Percentiles rank a stretch among this genome's conserved stretches.
phyloP scores from a whole-genome alignment of 2,329 filamentous ascomycete genomes.

The Alternaria arbusti region DNA sequence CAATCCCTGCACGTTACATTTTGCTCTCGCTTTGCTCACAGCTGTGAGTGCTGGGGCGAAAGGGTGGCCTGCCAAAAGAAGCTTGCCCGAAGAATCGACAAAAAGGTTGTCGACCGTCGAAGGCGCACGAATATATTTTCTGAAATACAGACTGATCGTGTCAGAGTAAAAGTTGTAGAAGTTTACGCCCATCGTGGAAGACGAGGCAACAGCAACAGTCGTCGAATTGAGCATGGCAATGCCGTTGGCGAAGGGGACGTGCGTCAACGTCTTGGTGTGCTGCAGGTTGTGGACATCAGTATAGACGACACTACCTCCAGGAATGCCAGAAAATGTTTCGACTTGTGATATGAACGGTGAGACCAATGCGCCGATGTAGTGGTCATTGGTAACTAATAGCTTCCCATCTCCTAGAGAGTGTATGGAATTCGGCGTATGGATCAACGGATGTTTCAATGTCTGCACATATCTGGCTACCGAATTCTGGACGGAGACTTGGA shows the following conservation, averaged over 20 bases:
- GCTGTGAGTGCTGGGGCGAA: conserved; percentile 41
- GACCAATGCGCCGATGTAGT: conserved; percentile 41
- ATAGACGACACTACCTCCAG: conserved; percentile 48
- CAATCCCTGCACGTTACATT: conserved; percentile 21
- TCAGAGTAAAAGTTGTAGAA: conserved; percentile 38
- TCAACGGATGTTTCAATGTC: conserved; percentile 40
- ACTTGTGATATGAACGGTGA: conserved; percentile 39
- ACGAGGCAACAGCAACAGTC: conserved; percentile 49
- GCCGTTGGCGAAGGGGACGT: conserved; percentile 53
- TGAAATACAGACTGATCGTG: conserved; percentile 15
- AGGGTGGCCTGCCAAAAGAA: conserved; percentile 53
- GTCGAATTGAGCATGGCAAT: conserved; percentile 46
- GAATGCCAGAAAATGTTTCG: conserved; percentile 49
- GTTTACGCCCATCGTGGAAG: conserved; percentile 40
- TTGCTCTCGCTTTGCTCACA: conserved; percentile 26
- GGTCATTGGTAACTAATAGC: conserved; percentile 53
- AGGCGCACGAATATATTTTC: conserved; percentile 29
- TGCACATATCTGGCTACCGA: conserved; percentile 34
- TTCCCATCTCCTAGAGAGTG: conserved; percentile 39
- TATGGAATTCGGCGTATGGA: conserved; percentile 51
- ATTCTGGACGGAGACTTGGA: conserved; percentile 35
- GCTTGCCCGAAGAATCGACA: conserved; percentile 44
- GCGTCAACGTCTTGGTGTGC: conserved; percentile 31
- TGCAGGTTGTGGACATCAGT: conserved; percentile 31
- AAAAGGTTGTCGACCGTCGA: conserved; percentile 51